A percentile compares a stretch with the other conserved stretches of the same genome.
phyloP scores from a whole-genome alignment of 306 rosid species.

The Quercus berberidifolia region DNA sequence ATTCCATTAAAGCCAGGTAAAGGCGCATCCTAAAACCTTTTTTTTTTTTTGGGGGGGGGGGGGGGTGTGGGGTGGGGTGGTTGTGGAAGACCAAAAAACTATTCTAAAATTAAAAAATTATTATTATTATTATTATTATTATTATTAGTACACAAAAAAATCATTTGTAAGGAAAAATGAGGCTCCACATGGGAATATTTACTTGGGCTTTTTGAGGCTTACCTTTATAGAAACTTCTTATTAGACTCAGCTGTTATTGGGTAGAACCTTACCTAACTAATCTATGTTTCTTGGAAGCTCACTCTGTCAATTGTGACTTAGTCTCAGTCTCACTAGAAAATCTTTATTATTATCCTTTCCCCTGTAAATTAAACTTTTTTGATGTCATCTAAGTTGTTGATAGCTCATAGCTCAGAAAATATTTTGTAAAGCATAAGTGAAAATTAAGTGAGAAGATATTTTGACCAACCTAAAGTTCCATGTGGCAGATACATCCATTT shows the following conservation, averaged over 20 bases:
- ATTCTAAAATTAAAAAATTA: no score
- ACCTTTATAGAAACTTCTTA: background rate
- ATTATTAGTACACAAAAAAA: background rate
- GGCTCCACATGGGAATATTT: background rate
- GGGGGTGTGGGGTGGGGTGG: no score
- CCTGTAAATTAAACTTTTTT: background rate
- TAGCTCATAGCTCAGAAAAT: background rate
- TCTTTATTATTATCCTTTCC: no score
- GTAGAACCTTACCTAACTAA: background rate
- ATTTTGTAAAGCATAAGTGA: background rate
- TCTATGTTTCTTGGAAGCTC: background rate
- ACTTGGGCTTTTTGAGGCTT: background rate
- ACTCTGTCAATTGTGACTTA: background rate
- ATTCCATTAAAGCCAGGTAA: background rate
- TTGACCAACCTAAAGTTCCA: no score
- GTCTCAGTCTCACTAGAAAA: no score
- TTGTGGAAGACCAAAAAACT: no score
- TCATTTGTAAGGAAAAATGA: background rate
- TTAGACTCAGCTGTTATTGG: background rate
- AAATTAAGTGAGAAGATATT: background rate
- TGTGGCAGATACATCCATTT: background rate
- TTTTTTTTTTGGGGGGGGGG: no score
- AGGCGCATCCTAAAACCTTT: background rate
- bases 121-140: no score
- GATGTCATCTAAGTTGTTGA: background rate